These are phyloP conservation scores for Penicillium subrubescens DNA, from an alignment of 495 filamentous ascomycete genomes.

Conservation along the genomic window DNA sequence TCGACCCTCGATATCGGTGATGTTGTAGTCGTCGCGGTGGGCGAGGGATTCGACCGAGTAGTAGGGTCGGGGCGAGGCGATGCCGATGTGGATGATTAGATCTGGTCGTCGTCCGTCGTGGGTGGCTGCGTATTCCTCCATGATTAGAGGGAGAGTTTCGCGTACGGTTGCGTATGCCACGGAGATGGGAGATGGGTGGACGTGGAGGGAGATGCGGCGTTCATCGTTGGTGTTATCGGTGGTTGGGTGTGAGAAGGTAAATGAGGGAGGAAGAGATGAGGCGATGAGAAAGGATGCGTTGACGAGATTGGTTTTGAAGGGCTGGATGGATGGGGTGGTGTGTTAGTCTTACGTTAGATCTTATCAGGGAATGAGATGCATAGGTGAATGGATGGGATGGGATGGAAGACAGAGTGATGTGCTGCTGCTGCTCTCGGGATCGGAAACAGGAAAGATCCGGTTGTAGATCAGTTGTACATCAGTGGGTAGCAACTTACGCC, in stretches of 20 bases:
- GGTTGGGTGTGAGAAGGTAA: slow-evolving; percentile 30
- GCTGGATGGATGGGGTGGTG: slow-evolving; percentile 40
- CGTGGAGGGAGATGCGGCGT: slow-evolving; percentile 63
- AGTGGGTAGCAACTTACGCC: slow-evolving; percentile 53
- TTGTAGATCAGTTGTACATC: slow-evolving; percentile 9
- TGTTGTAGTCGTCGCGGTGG: slow-evolving; percentile 74
- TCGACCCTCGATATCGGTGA: slow-evolving; percentile 67
- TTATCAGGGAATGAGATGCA: background rate
- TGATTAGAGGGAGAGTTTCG: slow-evolving; percentile 59
- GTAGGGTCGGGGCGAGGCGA: slow-evolving; percentile 68
- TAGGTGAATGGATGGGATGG: background rate
- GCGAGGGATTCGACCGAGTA: slow-evolving; percentile 72
- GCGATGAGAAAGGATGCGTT: slow-evolving; percentile 77
- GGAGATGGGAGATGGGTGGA: slow-evolving; percentile 65
- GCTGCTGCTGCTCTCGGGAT: slow-evolving; percentile 1
- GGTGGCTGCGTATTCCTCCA: slow-evolving; percentile 37
- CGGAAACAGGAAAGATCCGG: slow-evolving; percentile 12
- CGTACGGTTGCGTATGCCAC: slow-evolving; percentile 71
- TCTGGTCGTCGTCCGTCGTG: slow-evolving; percentile 56
- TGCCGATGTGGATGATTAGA: slow-evolving; percentile 76
- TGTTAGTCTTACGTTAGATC: background rate
- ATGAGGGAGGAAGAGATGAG: slow-evolving; percentile 44
- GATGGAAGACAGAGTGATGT: background rate
- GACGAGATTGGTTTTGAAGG: slow-evolving; percentile 65
- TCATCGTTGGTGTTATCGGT: slow-evolving; percentile 20